Percentiles rank a stretch among this genome's conserved stretches.
phyloP scores from a whole-genome alignment of 768 basidiomycete genomes.

The Suillus spraguei region DNA sequence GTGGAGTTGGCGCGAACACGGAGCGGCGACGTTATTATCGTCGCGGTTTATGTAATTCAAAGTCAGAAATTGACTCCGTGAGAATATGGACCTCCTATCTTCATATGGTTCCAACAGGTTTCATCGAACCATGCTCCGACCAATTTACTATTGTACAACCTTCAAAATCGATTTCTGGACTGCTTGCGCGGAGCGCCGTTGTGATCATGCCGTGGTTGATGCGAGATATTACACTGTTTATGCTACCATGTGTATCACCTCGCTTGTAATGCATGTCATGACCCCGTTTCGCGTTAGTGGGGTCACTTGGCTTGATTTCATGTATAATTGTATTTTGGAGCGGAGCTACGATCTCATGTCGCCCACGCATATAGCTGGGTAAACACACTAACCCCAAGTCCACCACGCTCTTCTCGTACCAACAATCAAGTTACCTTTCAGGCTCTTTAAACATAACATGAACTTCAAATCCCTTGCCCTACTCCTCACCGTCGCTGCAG shows the following conservation, averaged over 20 bases:
- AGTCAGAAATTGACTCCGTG: too few relatives aligned
- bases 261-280: neutral
- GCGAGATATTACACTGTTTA: neutral
- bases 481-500: slow-evolving; percentile 18
- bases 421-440: neutral
- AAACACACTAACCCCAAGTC: neutral
- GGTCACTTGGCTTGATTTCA: too few relatives aligned
- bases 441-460: slow-evolving; percentile 15
- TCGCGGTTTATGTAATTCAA: too few relatives aligned
- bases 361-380: neutral
- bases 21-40: too few relatives aligned
- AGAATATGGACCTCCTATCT: too few relatives aligned
- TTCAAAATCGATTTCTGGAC: too few relatives aligned
- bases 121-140: too few relatives aligned
- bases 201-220: neutral
- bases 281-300: neutral
- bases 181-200: too few relatives aligned
- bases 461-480: slow-evolving; percentile 26
- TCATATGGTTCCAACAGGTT: too few relatives aligned
- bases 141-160: too few relatives aligned
- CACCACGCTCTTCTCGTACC: neutral
- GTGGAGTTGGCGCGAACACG: too few relatives aligned
- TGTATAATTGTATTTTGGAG: neutral
- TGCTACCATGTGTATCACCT: neutral
- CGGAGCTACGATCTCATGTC: neutral